Evolutionary conservation across 2,329 filamentous ascomycete species (phyloP).

Genomic region (Aspergillus piperis): DNA sequence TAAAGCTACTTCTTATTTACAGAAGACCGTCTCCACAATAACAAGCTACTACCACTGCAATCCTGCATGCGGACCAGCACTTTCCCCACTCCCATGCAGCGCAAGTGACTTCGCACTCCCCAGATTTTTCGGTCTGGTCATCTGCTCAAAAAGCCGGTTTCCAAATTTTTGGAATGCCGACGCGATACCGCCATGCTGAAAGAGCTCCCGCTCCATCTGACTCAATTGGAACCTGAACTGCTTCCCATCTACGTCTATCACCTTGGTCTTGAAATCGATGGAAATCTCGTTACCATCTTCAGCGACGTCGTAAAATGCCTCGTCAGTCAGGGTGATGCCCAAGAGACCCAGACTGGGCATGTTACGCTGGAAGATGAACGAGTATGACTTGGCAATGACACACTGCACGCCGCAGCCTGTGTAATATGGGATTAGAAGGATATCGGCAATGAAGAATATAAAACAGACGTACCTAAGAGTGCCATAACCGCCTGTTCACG

Average conservation of each 20-base stretch:
- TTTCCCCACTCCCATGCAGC: neutral
- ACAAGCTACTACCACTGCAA: neutral
- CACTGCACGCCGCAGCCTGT: constrained; percentile 36
- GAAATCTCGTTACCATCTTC: constrained; percentile 39
- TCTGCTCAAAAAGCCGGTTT: constrained; percentile 35
- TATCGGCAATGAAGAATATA: neutral
- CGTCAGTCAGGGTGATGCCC: constrained; percentile 45
- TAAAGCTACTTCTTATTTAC: too few relatives aligned
- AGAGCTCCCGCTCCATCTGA: constrained; percentile 44
- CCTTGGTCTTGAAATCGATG: constrained; percentile 34
- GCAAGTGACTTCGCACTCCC: neutral
- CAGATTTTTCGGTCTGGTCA: constrained; percentile 17
- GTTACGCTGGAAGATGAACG: constrained; percentile 52
- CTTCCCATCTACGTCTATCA: constrained; percentile 23
- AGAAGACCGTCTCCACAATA: neutral
- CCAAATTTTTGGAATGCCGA: constrained; percentile 45
- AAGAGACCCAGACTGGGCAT: constrained; percentile 49
- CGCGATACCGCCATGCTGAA: constrained; percentile 40
- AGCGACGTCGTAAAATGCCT: constrained; percentile 40
- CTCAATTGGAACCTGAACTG: constrained; percentile 26
- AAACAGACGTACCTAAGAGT: constrained; percentile 31
- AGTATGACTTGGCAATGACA: constrained; percentile 49
- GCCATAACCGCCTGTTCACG: constrained; percentile 49
- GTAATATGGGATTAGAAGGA: neutral
- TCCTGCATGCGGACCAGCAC: neutral